Evolutionary conservation across 306 rosid species (phyloP), one percentile per base, ranked within the genome.

Genomic region (Castanea mollissima): DNA sequence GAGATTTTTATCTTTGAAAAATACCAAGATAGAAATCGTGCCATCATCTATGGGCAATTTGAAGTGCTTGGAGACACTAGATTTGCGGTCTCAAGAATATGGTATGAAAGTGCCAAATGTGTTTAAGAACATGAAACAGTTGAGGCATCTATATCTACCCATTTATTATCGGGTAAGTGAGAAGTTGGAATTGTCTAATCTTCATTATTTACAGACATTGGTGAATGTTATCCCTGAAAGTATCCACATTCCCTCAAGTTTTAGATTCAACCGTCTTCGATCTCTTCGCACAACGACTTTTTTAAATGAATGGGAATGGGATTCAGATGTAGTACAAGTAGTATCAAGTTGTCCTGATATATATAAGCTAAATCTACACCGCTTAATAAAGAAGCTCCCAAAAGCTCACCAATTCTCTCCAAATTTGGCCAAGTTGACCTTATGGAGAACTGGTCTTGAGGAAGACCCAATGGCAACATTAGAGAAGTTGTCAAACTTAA

Each of bases 381-480:
- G 60, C 20, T 20, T 14, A 14, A 56, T 56, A 56, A 56, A 16
- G 8, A 56, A 56, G 4, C n/a, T 56, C 18, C 20, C 60, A 56
- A 2, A 56, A 35, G 41, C 41, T 35, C 41, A 35, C 41, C 41
- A 35, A 35, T 35, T 35, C 41, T 35, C 41, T 35, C 73, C 84
- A 73, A 84, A 76, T 83, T 77, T 88, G 5, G 79, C 76, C 20
- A 56, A 18, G 60, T 56, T 56, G 21, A 15, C 20, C 60, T 14
- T 56, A 56, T 5, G 20, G 60, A 6, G 60, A 56, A 56, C 2
- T 56, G 18, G 18, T 56, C 60, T 56, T 6, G 60, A 18, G 21
- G 60, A 56, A 56, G 60, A 18, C 60, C 60, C 60, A 55, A 55
- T 55, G 60, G 60, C 7, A 14, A 55, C 60, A 25, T 34, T 34